Base-by-base conservation (phyloP, 2,329 filamentous ascomycete species). In the Fusarium tuaranense region DNA sequence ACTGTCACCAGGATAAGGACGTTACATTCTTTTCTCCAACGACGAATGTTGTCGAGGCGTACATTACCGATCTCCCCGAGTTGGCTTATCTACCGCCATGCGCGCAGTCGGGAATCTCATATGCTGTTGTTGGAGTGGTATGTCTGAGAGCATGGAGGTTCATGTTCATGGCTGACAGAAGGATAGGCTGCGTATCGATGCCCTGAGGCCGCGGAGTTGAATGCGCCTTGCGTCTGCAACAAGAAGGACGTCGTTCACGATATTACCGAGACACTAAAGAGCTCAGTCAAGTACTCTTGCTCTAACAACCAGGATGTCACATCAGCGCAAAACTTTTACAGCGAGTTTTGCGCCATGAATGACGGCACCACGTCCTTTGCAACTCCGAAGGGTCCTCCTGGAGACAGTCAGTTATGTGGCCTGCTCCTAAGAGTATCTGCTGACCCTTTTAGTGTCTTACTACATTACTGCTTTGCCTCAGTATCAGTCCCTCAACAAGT, bases 381-480 rank as follows among this genome's bases (percentile, higher is more conserved):
- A 2, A 73, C 78, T 5, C 84, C 86, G 1, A 79, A 84, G 1
- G 78, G 82, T 32, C 88, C 88, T 8, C 87, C 88, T 0, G 88
- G 88, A 51, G 84, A 89, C 69, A 88, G 86, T 88, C 74, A 70
- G 86, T 84, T 22, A 16, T 18, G 8, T 4, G 7, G 13, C 5
- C 34, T 13, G 2, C 0, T 20, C 10, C 16, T 2, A 7, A 16
- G n/a, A 27, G 8, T 5, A 6, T 13, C 0, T 41, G 6, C 67
- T 74, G 46, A 75, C 68, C 7, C 8, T 18, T 30, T 20, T 7
- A 87, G 85, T 90, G 85, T 84, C 87, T 0, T 90, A 89, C 75
- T 87, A 88, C 68, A 86, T 90, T 67, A 88, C 87, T 2, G 88
- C 85, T 14, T 78, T 90, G 32, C 81, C 86, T 0, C 80, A 86